Evolutionary conservation across 1,284 basidiomycete genomes (phyloP).

Genomic region (Cryptococcus amylolentus): DNA sequence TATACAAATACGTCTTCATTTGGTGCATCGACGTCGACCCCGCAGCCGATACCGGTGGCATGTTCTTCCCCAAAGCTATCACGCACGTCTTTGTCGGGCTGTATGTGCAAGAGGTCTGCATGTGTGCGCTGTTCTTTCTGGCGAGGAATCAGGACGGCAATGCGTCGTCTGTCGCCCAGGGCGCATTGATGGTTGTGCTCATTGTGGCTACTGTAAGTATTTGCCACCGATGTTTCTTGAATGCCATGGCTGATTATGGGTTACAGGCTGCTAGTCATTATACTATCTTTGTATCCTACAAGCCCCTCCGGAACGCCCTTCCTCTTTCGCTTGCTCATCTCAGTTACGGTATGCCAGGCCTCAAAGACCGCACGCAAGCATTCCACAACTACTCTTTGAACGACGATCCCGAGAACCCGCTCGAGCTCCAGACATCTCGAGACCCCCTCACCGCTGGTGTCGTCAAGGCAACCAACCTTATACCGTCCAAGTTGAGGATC

Average conservation of each 20-base stretch:
- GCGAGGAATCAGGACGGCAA: constrained; percentile 57
- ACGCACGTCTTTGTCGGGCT: constrained; percentile 89
- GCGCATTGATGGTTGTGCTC: constrained; percentile 75
- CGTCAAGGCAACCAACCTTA: neutral
- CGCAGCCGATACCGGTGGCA: constrained; percentile 78
- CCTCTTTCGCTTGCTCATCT: constrained; percentile 74
- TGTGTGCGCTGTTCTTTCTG: constrained; percentile 85
- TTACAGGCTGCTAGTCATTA: constrained; percentile 63
- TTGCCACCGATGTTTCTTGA: neutral
- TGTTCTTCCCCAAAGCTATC: constrained; percentile 94
- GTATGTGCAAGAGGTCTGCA: constrained; percentile 76
- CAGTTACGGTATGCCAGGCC: constrained; percentile 54
- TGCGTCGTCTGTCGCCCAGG: constrained; percentile 65
- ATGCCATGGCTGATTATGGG: neutral
- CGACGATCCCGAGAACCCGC: constrained; percentile 6
- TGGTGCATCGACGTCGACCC: constrained; percentile 71
- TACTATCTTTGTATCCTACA: constrained; percentile 61
- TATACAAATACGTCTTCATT: constrained; percentile 86
- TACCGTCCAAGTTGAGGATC: neutral
- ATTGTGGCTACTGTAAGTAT: constrained; percentile 69
- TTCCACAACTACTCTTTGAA: constrained; percentile 24
- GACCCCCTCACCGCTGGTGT: constrained; percentile 14
- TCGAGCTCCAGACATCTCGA: constrained; percentile 15
- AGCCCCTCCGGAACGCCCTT: constrained; percentile 58
- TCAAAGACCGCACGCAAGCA: constrained; percentile 27